Base-by-base conservation (phyloP, 2,329 filamentous ascomycete species). In the Rosellinia necatrix region DNA sequence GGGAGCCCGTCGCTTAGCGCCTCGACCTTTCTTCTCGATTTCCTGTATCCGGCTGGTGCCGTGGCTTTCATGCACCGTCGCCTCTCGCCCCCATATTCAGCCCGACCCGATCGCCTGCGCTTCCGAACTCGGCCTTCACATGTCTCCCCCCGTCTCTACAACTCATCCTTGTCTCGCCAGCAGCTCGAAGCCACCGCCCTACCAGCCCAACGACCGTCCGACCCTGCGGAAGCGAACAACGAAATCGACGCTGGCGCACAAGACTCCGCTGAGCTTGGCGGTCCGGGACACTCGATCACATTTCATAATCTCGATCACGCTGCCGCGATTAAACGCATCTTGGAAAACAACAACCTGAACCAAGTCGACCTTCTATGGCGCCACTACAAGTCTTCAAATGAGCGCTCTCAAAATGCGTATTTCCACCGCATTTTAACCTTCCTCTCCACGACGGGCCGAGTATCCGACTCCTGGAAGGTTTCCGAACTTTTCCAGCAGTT, bases 21-120 rank as follows among this genome's bases (percentile, higher is more conserved):
- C 24, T 82, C 81, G 4, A 65, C 75, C 7, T 78, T 82, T 51
- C 70, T 81, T 43, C 76, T 85, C 67, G 82, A 84, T 67, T 84
- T 84, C 50, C 69, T 84, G 7, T 84, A 83, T 49, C 81, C 81
- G 4, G 75, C 64, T 29, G 76, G 75, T 8, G 74, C 79, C 9
- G 53, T 76, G 10, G 70, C 74, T 12, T 69, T 80, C 4, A 63
- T 81, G 56, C 75, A 76, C 37, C 74, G 73, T 19, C 64, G 73
- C 24, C 63, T 70, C 40, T 63, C 57, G 3, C 57, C 60, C 6
- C 44, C 60, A 29, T 56, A 43, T 4, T 63, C 38, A 61, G 67
- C 44, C 54, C 66, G 46, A 64, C 67, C 64, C 54, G 51, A 62
- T 44, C 46, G 44, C 7, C 74, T 76, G 53, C 65, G 53, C 30